A percentile compares a stretch with the other conserved stretches of the same genome.
Conservation (phyloP, 1,284 basidiomycete genomes). For the Afroboletus lepidellus region DNA sequence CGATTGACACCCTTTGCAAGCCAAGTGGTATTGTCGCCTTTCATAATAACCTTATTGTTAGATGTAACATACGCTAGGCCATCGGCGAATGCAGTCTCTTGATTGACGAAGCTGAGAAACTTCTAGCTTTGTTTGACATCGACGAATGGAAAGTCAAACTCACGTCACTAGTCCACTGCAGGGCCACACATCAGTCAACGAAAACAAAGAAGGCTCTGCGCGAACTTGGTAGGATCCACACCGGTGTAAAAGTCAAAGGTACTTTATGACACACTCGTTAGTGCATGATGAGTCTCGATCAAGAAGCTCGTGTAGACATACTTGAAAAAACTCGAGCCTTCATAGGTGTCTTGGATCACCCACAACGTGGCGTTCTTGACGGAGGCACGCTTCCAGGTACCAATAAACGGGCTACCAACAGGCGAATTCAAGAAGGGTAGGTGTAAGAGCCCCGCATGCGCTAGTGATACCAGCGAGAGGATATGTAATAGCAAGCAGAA, state of each 20-base stretch:
- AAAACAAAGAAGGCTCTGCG: conserved; percentile 1
- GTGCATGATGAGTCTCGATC: neutral
- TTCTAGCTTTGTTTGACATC: conserved; percentile 2
- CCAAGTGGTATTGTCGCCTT: conserved; percentile 63
- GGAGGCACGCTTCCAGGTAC: conserved; percentile 30
- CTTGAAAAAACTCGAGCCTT: conserved; percentile 55
- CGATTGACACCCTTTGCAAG: conserved; percentile 52
- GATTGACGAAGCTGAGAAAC: conserved; percentile 51
- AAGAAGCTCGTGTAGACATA: conserved; percentile 32
- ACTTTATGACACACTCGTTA: conserved; percentile 35
- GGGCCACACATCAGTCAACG: conserved; percentile 14
- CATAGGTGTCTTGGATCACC: conserved; percentile 55
- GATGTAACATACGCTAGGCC: conserved; percentile 53
- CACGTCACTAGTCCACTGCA: conserved; percentile 62
- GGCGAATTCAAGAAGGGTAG: conserved; percentile 3
- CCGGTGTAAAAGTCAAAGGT: conserved; percentile 58
- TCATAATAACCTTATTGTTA: conserved; percentile 66
- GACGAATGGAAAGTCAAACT: conserved; percentile 21
- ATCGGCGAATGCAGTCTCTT: conserved; percentile 44
- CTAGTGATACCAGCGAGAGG: conserved; percentile 13
- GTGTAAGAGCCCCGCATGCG: conserved; percentile 14
- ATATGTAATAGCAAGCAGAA: conserved; percentile 14
- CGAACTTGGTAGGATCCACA: conserved; percentile 60
- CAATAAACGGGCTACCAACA: neutral
- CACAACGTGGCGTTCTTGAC: conserved; percentile 51